Evolutionary conservation across 2,329 filamentous ascomycete species (phyloP).

Genomic region (Arthrinium puccinioides): DNA sequence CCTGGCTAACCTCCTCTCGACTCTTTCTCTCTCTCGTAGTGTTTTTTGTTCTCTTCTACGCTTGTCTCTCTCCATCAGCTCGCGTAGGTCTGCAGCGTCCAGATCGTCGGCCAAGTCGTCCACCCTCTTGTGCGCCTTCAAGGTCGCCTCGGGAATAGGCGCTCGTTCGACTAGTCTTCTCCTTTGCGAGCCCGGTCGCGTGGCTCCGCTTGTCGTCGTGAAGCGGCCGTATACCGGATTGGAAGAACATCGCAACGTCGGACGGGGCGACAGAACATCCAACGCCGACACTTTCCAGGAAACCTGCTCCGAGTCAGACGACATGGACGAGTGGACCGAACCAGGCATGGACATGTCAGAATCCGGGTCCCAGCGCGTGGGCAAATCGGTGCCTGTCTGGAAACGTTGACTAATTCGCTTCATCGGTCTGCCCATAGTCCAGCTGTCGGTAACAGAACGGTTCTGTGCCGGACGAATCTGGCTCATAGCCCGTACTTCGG

Average conservation of each 20-base stretch:
- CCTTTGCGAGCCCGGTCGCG: constrained; percentile 42
- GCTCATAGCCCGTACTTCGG: constrained; percentile 82
- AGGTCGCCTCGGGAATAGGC: constrained; percentile 52
- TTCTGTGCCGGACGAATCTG: constrained; percentile 50
- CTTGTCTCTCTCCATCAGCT: constrained; percentile 84
- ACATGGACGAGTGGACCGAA: constrained; percentile 71
- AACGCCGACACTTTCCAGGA: constrained; percentile 77
- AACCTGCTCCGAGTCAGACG: constrained; percentile 64
- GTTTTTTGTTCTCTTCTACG: constrained; percentile 71
- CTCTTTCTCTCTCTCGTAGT: constrained; percentile 57
- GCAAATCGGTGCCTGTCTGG: constrained; percentile 43
- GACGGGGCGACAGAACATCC: constrained; percentile 76
- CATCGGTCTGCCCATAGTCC: constrained; percentile 51
- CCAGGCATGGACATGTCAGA: constrained; percentile 72
- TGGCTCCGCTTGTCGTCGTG: constrained; percentile 35
- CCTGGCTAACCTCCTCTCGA: constrained; percentile 57
- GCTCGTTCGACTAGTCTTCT: constrained; percentile 42
- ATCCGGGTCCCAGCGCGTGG: constrained; percentile 52
- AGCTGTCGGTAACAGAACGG: constrained; percentile 52
- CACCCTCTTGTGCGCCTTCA: constrained; percentile 55
- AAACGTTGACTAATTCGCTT: constrained; percentile 61
- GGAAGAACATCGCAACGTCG: constrained; percentile 69
- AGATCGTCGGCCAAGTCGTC: constrained; percentile 76
- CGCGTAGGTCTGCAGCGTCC: constrained; percentile 74
- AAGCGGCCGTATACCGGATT: constrained; percentile 51